These are phyloP conservation scores for Baeospora myosura DNA, from an alignment of 1,284 basidiomycete genomes.

Conservation along the genomic window DNA sequence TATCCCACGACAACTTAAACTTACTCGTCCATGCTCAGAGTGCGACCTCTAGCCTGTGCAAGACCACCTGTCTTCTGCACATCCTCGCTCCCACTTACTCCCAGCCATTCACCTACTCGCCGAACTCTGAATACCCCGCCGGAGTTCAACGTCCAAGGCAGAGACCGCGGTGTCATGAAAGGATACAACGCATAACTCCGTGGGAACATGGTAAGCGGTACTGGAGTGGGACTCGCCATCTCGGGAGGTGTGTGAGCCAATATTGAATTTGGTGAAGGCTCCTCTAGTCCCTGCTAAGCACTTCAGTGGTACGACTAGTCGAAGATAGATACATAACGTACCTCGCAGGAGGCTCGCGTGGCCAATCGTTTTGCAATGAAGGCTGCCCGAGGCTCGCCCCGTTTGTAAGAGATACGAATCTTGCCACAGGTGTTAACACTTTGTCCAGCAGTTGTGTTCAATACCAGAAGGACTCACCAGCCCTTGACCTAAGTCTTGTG, in stretches of 20 bases:
- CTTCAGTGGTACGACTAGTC: neutral
- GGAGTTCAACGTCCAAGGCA: constrained; percentile 40
- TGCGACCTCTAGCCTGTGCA: constrained; percentile 23
- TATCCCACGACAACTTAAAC: constrained; percentile 5
- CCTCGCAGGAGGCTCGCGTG: constrained; percentile 45
- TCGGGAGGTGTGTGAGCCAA: constrained; percentile 32
- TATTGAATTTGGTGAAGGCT: constrained; percentile 17
- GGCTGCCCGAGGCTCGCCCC: constrained; percentile 26
- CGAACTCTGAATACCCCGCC: constrained; percentile 50
- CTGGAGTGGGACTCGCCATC: constrained; percentile 20
- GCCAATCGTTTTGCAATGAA: constrained; percentile 44
- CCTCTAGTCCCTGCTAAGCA: constrained; percentile 18
- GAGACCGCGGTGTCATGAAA: constrained; percentile 41
- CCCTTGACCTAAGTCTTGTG: constrained; percentile 42
- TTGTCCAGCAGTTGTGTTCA: neutral
- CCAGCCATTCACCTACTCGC: constrained; percentile 53
- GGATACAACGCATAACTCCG: constrained; percentile 55
- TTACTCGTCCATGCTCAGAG: constrained; percentile 28
- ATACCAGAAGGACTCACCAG: constrained; percentile 29
- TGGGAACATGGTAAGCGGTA: constrained; percentile 19
- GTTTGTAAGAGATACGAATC: constrained; percentile 48
- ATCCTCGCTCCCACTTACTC: constrained; percentile 25
- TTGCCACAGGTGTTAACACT: constrained; percentile 20
- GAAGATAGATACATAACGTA: constrained; percentile 20
- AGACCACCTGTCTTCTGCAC: constrained; percentile 31